A percentile compares a stretch with the other conserved stretches of the same genome.
Conservation (phyloP, 345 rosid species). For the Eucalyptus albens region DNA sequence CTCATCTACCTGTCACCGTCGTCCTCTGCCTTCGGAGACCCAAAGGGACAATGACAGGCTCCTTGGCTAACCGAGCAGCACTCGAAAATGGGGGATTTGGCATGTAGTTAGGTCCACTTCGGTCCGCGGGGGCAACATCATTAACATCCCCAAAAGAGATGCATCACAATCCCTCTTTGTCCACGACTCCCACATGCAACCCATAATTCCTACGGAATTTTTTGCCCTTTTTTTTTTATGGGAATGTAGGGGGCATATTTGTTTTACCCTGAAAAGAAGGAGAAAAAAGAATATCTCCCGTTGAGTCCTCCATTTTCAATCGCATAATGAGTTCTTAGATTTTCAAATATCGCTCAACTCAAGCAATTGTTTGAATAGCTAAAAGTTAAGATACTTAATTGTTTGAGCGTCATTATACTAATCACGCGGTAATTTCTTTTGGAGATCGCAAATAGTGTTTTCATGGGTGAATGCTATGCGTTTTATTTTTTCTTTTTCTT, state of each 20-base stretch:
- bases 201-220: not conserved
- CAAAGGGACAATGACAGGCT: not conserved
- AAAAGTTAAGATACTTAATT: too few relatives aligned
- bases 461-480: not conserved
- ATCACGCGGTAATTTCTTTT: not conserved
- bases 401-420: not conserved
- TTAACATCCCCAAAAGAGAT: not conserved
- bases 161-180: not conserved
- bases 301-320: not conserved
- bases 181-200: not conserved
- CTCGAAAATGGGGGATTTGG: not conserved
- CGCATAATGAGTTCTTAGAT: not conserved
- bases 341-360: not conserved
- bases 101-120: not conserved
- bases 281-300: fast-evolving
- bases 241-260: not conserved
- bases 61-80: not conserved
- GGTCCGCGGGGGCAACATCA: not conserved
- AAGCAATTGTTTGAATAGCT: too few relatives aligned
- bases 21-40: not conserved
- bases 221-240: not conserved
- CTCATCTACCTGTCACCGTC: not conserved
- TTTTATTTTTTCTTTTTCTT: fast-evolving
- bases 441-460: too few relatives aligned
- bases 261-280: not conserved